Evolutionary conservation across 805 yeast genomes (phyloP), one percentile per base, ranked within the genome.

Genomic region (Candida fluviatilis): DNA sequence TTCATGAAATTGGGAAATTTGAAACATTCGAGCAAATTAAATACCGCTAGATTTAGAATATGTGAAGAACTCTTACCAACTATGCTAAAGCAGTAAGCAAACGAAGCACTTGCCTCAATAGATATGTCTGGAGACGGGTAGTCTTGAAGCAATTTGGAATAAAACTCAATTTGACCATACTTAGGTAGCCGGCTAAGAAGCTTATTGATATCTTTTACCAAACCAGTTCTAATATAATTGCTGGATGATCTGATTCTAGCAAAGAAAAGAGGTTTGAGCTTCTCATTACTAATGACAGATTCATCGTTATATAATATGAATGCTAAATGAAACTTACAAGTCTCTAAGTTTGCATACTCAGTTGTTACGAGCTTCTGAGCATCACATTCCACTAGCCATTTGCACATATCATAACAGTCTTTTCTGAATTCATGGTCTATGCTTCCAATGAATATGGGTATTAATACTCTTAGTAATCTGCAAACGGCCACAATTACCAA

Each of bases 361-460:
- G 78, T 71, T 35, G 60, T 48, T 11, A 79, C 55, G 34, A 73
- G 54, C 2, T 55, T 49, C 23, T 66, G 73, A 1, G 60, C 57
- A 3, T 67, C 65, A 34, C 78, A 57, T 13, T 56, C 48, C 2
- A 62, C 29, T 6, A 78, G 42, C 70, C 77, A 80, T 1, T 58
- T 52, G 28, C 67, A 58, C 14, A 80, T 65, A 45, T 79, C 84
- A 26, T 49, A 50, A 31, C 70, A 67, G 35, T 77, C 82, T 3
- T 61, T 61, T 14, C 52, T 45, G 5, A 73, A 49, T 2, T 50
- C 51, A 1, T 45, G 51, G 6, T 54, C 48, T 0, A 34, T 24
- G 4, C 36, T 39, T 1, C 35, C 26, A 1, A 62, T 31, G 65
- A 76, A 62, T 0, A 46, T 34, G 1, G 47, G 50, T 3, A 57